These are phyloP conservation scores for Osmanthus fragrans DNA, from an alignment of 257 asterid species.

Conservation along the genomic window DNA sequence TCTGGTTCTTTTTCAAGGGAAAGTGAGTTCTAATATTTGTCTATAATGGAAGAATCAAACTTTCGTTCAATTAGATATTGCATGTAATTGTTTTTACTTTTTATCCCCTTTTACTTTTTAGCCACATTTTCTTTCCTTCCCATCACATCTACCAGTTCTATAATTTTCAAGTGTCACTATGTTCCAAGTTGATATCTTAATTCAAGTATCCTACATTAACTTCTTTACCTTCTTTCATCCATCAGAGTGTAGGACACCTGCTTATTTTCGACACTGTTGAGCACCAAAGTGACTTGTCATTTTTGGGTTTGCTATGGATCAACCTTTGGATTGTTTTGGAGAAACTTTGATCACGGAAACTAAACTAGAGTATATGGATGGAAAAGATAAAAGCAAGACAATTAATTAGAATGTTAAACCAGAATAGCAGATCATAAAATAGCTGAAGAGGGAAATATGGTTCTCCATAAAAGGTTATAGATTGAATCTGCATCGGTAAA, in stretches of 20 bases:
- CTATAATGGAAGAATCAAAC: background rate
- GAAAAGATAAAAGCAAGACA: background rate
- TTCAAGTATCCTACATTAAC: background rate
- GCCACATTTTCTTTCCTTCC: too few species aligned
- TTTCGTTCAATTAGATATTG: background rate
- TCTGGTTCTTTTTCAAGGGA: slow-evolving; percentile 98
- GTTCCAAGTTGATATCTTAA: background rate
- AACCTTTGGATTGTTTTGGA: background rate
- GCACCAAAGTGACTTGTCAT: background rate
- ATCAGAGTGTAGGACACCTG: background rate
- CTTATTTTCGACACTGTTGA: too few species aligned
- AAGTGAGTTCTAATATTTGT: slow-evolving; percentile 55
- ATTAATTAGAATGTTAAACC: background rate
- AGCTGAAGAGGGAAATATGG: background rate
- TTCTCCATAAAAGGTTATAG: background rate
- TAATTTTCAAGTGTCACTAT: background rate
- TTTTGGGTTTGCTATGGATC: background rate
- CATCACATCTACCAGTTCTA: too few species aligned
- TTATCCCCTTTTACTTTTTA: background rate
- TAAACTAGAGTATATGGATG: background rate
- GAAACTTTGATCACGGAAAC: background rate
- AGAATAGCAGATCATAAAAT: background rate
- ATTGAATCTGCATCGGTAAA: background rate
- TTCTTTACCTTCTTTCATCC: background rate
- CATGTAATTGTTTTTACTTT: background rate